Base-by-base conservation (phyloP, 805 yeast genomes). In the Geotrichum ghanense region DNA sequence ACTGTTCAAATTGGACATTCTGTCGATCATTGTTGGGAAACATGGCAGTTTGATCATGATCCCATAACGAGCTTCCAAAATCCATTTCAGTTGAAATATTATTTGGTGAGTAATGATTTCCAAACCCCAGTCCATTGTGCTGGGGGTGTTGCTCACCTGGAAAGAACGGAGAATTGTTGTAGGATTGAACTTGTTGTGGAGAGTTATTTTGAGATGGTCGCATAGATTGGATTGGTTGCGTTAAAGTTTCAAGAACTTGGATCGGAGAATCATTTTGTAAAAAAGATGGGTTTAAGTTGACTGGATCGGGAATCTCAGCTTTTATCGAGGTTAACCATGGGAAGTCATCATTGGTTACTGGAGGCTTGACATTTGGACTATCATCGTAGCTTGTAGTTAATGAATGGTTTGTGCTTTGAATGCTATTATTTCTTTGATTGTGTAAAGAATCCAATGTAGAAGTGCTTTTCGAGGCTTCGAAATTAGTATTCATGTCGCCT, bases 21-120 rank as follows among this genome's bases (percentile, higher is more conserved):
- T 31, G 44, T 35, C 54, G 53, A n/a, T 50, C 48, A 17, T 31
- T 45, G 50, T 20, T n/a, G 20, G 42, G 42, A 17, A 21, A 40
- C 42, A 40, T 21, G 42, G 25, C 25, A 5, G 23, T 40, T 22
- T 21, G 23, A n/a, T 40, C 42, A n/a, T 40, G 23, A 40, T 31
- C 37, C 37, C 37, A 31, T 19, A 31, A 12, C 10, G 37, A 31
- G 37, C 37, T 31, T 5, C 37, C 37, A 31, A 31, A 31, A 19
- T 31, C 37, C 37, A 31, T 31, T 31, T 31, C 37, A 31, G 37
- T 31, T n/a, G 37, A 31, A 12, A 31, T 31, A 31, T 31, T 31
- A 19, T 31, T 31, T 5, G 37, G 37, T 6, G 37, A 31, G 14
- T 31, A 31, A 19, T 31, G 12, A 12, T 12, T 31, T n/a, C 37